Conservation (phyloP, 139 green algal species). For the Chlamydomonas asymmetrica region DNA sequence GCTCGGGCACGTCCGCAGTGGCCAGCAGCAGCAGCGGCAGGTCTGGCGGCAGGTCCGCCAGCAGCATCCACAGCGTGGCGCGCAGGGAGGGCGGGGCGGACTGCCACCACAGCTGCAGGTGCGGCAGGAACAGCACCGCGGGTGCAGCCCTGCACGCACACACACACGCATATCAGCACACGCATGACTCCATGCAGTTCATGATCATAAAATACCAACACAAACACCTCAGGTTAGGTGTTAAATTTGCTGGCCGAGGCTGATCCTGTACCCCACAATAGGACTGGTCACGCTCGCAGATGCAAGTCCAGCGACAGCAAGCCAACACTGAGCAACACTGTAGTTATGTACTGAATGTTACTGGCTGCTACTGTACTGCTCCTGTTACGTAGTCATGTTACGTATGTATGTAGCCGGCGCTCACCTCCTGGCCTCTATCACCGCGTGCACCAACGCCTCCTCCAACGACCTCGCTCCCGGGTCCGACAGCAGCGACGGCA, state of each 20-base stretch:
- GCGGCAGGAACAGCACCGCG: constrained; percentile 87
- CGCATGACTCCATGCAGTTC: no score
- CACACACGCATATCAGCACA: not conserved
- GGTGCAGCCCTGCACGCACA: constrained; percentile 60
- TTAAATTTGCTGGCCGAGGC: no score
- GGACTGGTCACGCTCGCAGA: no score
- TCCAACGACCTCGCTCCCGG: constrained; percentile 71
- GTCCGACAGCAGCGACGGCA: constrained; percentile 81
- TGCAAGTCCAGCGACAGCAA: no score
- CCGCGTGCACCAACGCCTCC: constrained; percentile 85
- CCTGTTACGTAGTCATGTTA: no score
- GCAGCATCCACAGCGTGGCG: constrained; percentile 75
- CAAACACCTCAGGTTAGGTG: no score
- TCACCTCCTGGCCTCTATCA: constrained; percentile 73
- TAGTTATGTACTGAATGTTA: no score
- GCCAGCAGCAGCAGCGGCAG: constrained; percentile 88
- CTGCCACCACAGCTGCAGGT: constrained; percentile 72
- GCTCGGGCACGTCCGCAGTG: constrained; percentile 60
- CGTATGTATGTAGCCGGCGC: no score
- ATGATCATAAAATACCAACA: no score
- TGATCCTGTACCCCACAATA: no score
- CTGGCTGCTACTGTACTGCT: no score
- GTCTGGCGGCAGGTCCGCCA: constrained; percentile 80
- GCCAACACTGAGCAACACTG: no score
- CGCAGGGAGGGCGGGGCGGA: constrained; percentile 70